Evolutionary conservation across 2,329 filamentous ascomycete genomes (phyloP).

Genomic region (Sarocladium oryzae): DNA sequence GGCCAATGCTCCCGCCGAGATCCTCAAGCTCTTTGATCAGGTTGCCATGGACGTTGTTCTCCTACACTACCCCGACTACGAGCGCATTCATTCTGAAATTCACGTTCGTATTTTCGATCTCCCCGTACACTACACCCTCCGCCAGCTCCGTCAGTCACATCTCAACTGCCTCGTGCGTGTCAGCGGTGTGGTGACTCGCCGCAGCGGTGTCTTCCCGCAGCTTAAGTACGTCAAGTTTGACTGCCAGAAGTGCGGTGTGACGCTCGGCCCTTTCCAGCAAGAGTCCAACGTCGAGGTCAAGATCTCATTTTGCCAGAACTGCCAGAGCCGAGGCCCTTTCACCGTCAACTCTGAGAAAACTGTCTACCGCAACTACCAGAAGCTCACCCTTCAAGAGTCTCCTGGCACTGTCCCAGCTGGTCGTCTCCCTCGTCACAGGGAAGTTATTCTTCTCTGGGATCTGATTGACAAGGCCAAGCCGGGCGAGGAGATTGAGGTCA

Average conservation of each 20-base stretch:
- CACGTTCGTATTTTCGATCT: constrained; percentile 95
- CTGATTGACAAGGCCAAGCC: constrained; percentile 95
- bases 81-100: constrained; percentile 94
- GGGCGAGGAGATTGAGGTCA: constrained; percentile 95
- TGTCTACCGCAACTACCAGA: constrained; percentile 97
- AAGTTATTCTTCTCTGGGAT: constrained; percentile 95
- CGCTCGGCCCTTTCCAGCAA: constrained; percentile 92
- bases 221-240: constrained; percentile 98
- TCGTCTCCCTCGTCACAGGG: constrained; percentile 83
- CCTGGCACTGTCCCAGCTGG: constrained; percentile 95
- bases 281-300: constrained; percentile 96
- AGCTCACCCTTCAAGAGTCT: constrained; percentile 92
- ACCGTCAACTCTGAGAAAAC: constrained; percentile 96
- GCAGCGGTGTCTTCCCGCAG: constrained; percentile 94
- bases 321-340: constrained; percentile 91
- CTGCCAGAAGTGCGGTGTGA: constrained; percentile 86
- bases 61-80: constrained; percentile 94
- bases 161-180: constrained; percentile 94
- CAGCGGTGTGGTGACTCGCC: constrained; percentile 87
- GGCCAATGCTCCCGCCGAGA: constrained; percentile 90
- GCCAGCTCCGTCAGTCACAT: constrained; percentile 90
- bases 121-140: constrained; percentile 89
- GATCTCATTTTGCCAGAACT: constrained; percentile 93
- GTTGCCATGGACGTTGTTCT: constrained; percentile 95
- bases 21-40: constrained; percentile 92